Conservation (phyloP, 2,329 filamentous ascomycete species). For the Colletotrichum godetiae region DNA sequence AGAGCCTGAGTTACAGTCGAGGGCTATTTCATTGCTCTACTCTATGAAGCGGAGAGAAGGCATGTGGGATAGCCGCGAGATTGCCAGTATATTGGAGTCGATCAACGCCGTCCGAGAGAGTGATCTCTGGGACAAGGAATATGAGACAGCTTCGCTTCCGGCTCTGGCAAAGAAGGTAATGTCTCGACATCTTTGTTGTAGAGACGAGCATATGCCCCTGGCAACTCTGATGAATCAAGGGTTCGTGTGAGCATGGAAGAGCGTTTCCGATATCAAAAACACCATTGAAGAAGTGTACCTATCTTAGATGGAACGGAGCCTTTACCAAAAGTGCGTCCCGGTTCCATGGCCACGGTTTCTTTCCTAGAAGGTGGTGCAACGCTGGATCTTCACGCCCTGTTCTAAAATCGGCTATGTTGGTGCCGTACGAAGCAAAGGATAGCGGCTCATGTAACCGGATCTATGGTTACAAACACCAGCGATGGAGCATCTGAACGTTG, state of each 20-base stretch:
- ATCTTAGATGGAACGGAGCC: neutral
- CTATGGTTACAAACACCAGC: neutral
- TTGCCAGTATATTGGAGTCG: neutral
- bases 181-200: too few species aligned
- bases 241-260: neutral
- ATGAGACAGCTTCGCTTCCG: too few species aligned
- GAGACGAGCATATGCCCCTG: too few species aligned
- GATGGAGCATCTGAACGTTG: neutral
- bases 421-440: neutral
- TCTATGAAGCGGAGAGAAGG: conserved; percentile 37
- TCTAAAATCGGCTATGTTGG: neutral
- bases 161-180: too few species aligned
- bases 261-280: neutral
- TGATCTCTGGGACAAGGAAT: too few species aligned
- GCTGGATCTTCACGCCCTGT: neutral
- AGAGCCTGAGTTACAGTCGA: neutral
- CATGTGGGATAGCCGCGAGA: conserved; percentile 39
- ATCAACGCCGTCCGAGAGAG: too few species aligned
- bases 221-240: too few species aligned
- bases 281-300: neutral
- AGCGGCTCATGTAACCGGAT: too few species aligned
- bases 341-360: neutral
- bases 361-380: neutral
- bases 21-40: conserved; percentile 32
- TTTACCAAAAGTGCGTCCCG: neutral